phyloP scores from a whole-genome alignment of 2,329 filamentous ascomycete genomes.

The Cladosporium sp. region DNA sequence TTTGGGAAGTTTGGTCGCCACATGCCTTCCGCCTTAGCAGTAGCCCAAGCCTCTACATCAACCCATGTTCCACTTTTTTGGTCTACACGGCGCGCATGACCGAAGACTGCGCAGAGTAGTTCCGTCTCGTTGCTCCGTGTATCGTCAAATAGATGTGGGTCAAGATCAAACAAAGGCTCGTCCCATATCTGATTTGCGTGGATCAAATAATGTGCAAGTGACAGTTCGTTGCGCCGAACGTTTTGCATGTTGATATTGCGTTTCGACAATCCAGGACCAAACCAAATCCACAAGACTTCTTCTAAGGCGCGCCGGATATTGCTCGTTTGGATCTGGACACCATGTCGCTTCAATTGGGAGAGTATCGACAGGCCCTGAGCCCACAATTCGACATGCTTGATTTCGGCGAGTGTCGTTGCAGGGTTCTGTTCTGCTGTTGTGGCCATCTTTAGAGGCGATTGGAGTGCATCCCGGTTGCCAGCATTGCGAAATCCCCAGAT shows the following conservation, averaged over 20 bases:
- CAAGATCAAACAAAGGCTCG: neutral
- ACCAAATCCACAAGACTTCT: constrained; percentile 31
- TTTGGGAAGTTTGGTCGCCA: neutral
- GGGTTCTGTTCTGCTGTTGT: neutral
- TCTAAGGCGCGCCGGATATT: constrained; percentile 23
- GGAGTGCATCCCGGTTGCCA: constrained; percentile 14
- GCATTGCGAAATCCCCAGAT: constrained; percentile 30
- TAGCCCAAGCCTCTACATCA: constrained; percentile 22
- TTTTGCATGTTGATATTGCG: constrained; percentile 19
- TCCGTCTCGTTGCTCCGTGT: neutral
- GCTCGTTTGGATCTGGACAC: constrained; percentile 19
- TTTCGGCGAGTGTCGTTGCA: neutral
- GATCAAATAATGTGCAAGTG: constrained; percentile 25
- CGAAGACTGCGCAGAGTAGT: constrained; percentile 23
- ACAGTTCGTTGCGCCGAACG: constrained; percentile 20
- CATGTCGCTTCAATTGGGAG: constrained; percentile 20
- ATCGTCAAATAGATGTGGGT: neutral
- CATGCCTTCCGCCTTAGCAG: neutral
- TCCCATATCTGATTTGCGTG: constrained; percentile 30
- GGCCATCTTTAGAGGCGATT: neutral
- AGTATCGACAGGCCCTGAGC: constrained; percentile 29
- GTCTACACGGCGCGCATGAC: constrained; percentile 9
- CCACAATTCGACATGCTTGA: constrained; percentile 19
- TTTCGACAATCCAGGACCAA: constrained; percentile 28
- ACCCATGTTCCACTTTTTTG: constrained; percentile 16